Base-by-base conservation (phyloP, 2,329 filamentous ascomycete species). In the Calonectria hongkongensis region DNA sequence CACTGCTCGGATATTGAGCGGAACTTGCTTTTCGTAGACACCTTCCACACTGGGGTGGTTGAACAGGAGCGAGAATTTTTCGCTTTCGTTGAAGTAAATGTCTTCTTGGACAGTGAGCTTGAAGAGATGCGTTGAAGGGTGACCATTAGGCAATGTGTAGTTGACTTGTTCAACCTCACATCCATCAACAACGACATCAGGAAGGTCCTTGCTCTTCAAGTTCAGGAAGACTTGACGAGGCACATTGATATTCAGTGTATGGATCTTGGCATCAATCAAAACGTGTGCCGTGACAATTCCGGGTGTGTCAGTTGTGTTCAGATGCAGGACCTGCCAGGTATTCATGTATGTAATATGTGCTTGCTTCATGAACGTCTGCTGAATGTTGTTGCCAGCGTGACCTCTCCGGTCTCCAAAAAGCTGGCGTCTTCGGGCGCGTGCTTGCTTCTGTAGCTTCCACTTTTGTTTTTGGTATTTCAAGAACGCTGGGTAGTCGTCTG, bases 371-470 rank as follows among this genome's bases (percentile, higher is more conserved):
- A 99, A 98, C 0, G 89, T 91, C 73, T 91, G 89, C 78, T 92
- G 90, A 76, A 93, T 90, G 73, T 92, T 91, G 81, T 84, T 90
- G 47, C 77, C 82, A 9, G 79, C 76, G 48, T 81, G 78, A 13
- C 87, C 87, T 72, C 92, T 90, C 70, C 94, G 93, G 79, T 99
- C 96, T 72, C 97, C 97, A 79, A 99, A 99, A 0, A 99, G 88
- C 82, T 99, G 97, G 62, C 96, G 91, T 75, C 97, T 90, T 51
- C 96, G 92, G 73, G 93, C 89, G 27, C 97, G 92, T 41, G 96
- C 95, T 82, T 98, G 94, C 81, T 95, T 98, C 82, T 99, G 97
- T 45, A 98, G 93, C 86, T 96, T 98, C 97, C 97, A 99, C 84
- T 99, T 99, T 86, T 96, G 92, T 85, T 99, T 99, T 82, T 99